Base-by-base conservation (phyloP, 192 early-diverging fungal species). In the Chytriomyces sp. region DNA sequence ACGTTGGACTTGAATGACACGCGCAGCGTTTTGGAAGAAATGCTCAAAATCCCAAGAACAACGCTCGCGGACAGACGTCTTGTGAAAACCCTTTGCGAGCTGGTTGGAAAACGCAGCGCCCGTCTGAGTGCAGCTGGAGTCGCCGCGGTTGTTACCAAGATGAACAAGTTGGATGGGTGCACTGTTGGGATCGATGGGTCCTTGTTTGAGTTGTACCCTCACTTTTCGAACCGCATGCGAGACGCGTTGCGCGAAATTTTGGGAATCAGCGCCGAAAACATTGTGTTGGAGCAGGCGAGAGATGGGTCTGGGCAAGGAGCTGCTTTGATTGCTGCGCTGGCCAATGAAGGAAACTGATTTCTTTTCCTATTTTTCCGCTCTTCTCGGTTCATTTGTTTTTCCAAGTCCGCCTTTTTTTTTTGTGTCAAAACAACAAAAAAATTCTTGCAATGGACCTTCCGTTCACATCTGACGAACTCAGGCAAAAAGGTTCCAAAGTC, bases 151-250 rank as follows among this genome's bases (percentile, higher is more conserved):
- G 81, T 93, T 57, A 82, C 86, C 47, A 93, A 94, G 79, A 87
- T 84, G 45, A 86, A 84, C 62, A 66, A 81, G 45, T 73, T 85
- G 8, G 77, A 84, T 66, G 89, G 85, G 45, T 86, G 84, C 73
- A 91, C 93, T 35, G 90, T 98, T 23, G 97, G 93, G 45, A 91
- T 98, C 63, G 95, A 96, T 66, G 97, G 96, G 44, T 93, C 92
- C 45, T 57, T 95, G 59, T 98, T 94, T 83, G 92, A 97, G 82
- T 90, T 91, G 71, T 98, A 95, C 82, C 93, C 95, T 10, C 87
- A 91, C 80, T 95, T 94, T 83, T 89, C 92, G 57, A 84, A 91
- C 60, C 86, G 91, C 69, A 89, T 98, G 82, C 86, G 90, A 57
- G 87, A 89, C 64, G 90, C 93, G 53, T 79, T 96, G 48, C 79